Base-by-base conservation (phyloP, 2,329 filamentous ascomycete species). In the Verticillium dahliae region DNA sequence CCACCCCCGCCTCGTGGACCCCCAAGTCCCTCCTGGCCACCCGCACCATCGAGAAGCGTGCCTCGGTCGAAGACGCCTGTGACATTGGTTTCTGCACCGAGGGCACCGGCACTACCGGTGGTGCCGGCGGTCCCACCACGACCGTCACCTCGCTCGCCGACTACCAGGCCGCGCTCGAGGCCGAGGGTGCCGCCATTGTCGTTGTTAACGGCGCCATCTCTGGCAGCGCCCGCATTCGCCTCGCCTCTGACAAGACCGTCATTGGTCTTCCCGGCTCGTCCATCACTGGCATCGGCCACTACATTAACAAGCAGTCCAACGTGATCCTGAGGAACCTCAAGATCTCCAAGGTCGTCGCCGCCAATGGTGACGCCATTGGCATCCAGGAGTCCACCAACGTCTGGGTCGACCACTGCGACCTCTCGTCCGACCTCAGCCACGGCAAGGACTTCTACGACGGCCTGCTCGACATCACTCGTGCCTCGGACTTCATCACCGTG, bases 371-470 rank as follows among this genome's bases (percentile, higher is more conserved):
- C 67, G 83, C 82, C 62, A 81, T 89, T 66, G 81, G 80, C 65
- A 82, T 88, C 62, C 81, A 87, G 71, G 71, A 70, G 13, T 80
- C 81, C 58, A 82, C 71, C 62, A 86, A 87, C 65, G 78, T 86
- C 68, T 90, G 87, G 87, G 75, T 90, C 58, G 87, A 90, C 75
- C 87, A 90, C 76, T 79, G 80, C 70, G 87, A 90, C 65, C 78
- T 90, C 27, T 85, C 81, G 4, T 85, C 83, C 31, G 81, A 89
- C 74, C 69, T 71, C 38, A n/a, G n/a, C n/a, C n/a, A n/a, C 70
- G 85, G 80, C 77, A 90, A 90, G 76, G 86, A 90, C 76, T 88
- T 83, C 76, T 90, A 88, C 69, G 88, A 90, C 61, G 87, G 88
- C 37, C 81, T 90, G 1, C 74, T 86, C 56, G 88, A 90, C 67